Evolutionary conservation across 2,329 filamentous ascomycete genomes (phyloP).

Genomic region (Nothophaeocryptopus gaeumannii): DNA sequence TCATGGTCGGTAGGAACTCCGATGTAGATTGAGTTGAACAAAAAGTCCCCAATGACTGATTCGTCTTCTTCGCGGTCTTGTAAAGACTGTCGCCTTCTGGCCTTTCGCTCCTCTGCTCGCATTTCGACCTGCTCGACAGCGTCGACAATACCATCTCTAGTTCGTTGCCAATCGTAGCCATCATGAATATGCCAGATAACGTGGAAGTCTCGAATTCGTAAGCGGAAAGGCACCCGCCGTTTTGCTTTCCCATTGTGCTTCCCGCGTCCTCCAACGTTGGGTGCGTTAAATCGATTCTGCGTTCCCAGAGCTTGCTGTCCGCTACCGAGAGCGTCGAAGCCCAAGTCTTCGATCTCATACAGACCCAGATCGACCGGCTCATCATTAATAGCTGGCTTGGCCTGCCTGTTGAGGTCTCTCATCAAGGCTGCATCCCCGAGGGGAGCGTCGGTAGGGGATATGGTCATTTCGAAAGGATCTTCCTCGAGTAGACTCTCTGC

Average conservation of each 20-base stretch:
- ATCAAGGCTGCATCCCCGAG: constrained; percentile 34
- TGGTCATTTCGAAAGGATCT: constrained; percentile 39
- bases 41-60: constrained; percentile 84
- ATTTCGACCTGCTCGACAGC: constrained; percentile 84
- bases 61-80: constrained; percentile 68
- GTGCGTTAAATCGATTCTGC: constrained; percentile 32
- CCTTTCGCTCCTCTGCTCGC: constrained; percentile 71
- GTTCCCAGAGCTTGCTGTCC: constrained; percentile 29
- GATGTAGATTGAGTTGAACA: constrained; percentile 99
- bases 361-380: constrained; percentile 28
- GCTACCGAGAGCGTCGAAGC: constrained; percentile 33
- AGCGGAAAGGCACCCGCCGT: constrained; percentile 55
- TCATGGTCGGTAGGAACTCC: constrained; percentile 79
- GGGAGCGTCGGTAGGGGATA: constrained; percentile 25
- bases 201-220: constrained; percentile 81
- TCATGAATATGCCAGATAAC: constrained; percentile 98
- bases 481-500: constrained; percentile 38
- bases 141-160: constrained; percentile 79
- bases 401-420: constrained; percentile 32
- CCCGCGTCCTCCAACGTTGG: constrained; percentile 13
- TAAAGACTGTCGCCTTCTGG: constrained; percentile 56
- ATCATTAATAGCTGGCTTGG: constrained; percentile 17
- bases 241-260: neutral
- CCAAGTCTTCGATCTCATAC: constrained; percentile 34
- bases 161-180: constrained; percentile 92